Evolutionary conservation across 129 eudicot genomes (phyloP).

Genomic region (Pittosporum tobira): DNA sequence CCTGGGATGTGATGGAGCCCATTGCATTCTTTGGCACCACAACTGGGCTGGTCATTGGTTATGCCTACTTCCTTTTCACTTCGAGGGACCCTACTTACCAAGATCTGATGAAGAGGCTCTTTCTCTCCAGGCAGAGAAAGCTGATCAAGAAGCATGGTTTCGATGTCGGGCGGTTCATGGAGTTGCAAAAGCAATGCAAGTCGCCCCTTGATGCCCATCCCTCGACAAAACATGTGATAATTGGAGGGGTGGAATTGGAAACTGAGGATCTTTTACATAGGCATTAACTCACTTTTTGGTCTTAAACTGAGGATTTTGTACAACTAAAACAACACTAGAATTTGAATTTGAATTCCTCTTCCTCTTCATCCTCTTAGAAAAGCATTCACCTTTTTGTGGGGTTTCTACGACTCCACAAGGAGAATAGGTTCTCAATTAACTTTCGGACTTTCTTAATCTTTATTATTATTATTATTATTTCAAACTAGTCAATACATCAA

Average conservation of each 20-base stretch:
- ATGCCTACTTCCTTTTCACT: slow-evolving; percentile 72
- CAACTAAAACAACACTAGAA: too few species aligned
- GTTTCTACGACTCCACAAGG: too few species aligned
- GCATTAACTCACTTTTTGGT: slow-evolving; percentile 27
- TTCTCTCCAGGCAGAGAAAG: slow-evolving; percentile 71
- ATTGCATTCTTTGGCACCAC: slow-evolving; percentile 67
- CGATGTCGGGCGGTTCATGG: slow-evolving; percentile 50
- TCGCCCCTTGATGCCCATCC: slow-evolving; percentile 40
- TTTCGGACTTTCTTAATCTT: too few species aligned
- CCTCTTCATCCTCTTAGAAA: too few species aligned
- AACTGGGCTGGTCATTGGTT: slow-evolving; percentile 59
- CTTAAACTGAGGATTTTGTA: too few species aligned
- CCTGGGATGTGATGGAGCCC: slow-evolving; percentile 99
- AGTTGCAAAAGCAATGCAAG: slow-evolving; percentile 56
- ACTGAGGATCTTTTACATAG: slow-evolving; percentile 41
- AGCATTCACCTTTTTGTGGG: too few species aligned
- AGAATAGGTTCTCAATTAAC: too few species aligned
- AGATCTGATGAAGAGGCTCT: slow-evolving; percentile 78
- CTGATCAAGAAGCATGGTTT: slow-evolving; percentile 59
- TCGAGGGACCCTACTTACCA: slow-evolving; percentile 74
- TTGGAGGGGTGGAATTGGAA: slow-evolving; percentile 44
- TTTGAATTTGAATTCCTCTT: too few species aligned
- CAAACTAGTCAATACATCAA: too few species aligned
- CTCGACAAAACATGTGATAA: slow-evolving; percentile 24
- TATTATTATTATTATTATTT: too few species aligned